Evolutionary conservation across 495 filamentous ascomycete species (phyloP).

Genomic region (Tuber umbilicatum): DNA sequence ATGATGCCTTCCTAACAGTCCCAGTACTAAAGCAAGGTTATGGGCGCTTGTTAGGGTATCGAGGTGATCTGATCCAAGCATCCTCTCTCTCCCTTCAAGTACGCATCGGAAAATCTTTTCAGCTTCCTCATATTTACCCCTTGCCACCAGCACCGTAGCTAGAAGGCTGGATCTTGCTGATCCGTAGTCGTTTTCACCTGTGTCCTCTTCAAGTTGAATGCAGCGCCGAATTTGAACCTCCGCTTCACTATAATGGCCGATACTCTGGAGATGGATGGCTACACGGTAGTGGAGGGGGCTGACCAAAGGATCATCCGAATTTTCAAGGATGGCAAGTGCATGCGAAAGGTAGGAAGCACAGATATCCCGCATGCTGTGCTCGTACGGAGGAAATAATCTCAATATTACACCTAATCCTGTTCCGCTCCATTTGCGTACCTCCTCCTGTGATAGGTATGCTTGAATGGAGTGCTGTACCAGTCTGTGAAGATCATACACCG

Average conservation of each 20-base stretch:
- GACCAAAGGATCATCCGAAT: background rate
- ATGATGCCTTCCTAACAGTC: constrained; percentile 38
- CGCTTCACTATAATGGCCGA: background rate
- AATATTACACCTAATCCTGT: background rate
- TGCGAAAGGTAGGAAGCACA: constrained; percentile 16
- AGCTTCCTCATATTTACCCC: constrained; percentile 44
- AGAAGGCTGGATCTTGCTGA: constrained; percentile 27
- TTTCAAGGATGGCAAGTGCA: background rate
- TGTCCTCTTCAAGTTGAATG: background rate
- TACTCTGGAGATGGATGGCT: background rate
- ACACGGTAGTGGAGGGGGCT: background rate
- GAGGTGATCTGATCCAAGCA: constrained; percentile 17
- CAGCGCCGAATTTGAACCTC: constrained; percentile 2
- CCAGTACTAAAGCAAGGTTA: constrained; percentile 14
- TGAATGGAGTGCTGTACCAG: constrained; percentile 18
- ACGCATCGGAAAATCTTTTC: constrained; percentile 35
- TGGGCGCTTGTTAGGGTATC: background rate
- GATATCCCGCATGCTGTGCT: background rate
- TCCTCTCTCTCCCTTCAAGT: constrained; percentile 11
- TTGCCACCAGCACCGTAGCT: constrained; percentile 35
- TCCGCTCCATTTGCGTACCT: background rate
- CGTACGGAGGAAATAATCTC: constrained; percentile 8
- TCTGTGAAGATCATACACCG: constrained; percentile 16
- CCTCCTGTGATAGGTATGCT: constrained; percentile 4
- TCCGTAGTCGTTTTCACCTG: background rate